Evolutionary conservation across 352 stramenopile species (phyloP), one percentile per base, ranked within the genome.

Genomic region (Aphanomyces stellatus): DNA sequence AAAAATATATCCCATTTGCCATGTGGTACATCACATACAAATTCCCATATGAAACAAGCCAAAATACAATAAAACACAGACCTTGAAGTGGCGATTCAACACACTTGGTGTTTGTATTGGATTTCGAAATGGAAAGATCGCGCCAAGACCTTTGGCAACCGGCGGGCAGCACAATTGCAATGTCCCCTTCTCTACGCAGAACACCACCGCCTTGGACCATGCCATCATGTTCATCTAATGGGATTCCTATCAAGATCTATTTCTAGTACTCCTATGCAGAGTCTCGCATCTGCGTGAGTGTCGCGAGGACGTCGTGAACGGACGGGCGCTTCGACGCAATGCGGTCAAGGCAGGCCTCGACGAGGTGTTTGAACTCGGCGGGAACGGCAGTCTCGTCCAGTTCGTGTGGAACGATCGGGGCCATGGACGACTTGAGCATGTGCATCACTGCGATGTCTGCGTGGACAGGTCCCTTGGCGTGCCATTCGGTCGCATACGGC

Each of bases 351-450:
- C 60, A 67, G n/a, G 28, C n/a, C 7, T 11, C 31, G 17, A 67
- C 46, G 19, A 67, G 11, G 7, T 25, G n/a, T 15, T 24, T 19
- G 28, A 59, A 67, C 28, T 30, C 46, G 13, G 8, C 46, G 8
- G 60, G 46, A n/a, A n/a, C n/a, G 24, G 43, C 59, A 40, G 6
- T 34, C 17, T 22, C n/a, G 41, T 67, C 60, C n/a, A 59, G 25
- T 37, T 40, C 27, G 24, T 55, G 42, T 6, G 55, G 55, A 10
- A 51, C 55, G 33, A 51, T 11, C n/a, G 49, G 25, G 11, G 25
- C 30, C 7, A 13, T 3, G 22, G 55, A 31, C 6, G 31, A 1
- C 2, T 30, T 5, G 4, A 33, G 33, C 60, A 46, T 28, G 27
- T 35, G n/a, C 3, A 24, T 57, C 41, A 57, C 5, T 28, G 40